phyloP scores from a whole-genome alignment of 2,329 filamentous ascomycete species.

The Xylaria sp. region DNA sequence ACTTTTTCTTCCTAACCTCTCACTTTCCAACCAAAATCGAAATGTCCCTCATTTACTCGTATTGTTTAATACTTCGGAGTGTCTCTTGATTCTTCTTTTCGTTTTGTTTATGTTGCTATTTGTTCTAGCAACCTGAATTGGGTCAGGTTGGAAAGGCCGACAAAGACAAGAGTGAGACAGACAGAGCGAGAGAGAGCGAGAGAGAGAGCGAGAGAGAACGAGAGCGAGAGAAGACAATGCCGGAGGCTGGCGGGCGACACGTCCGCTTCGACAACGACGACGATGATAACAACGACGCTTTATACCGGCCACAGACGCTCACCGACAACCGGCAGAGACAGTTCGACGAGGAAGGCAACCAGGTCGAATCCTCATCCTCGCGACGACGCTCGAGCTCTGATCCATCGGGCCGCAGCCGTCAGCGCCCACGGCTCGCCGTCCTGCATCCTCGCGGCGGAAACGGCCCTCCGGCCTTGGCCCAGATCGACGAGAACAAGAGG shows the following conservation, averaged over 20 bases:
- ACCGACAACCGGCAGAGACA: constrained; percentile 20
- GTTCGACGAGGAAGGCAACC: constrained; percentile 19
- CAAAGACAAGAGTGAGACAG: neutral
- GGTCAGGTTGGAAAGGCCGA: neutral
- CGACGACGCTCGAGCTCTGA: constrained; percentile 47
- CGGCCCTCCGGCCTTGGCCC: constrained; percentile 33
- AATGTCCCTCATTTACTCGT: constrained; percentile 1
- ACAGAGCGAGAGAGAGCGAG: neutral
- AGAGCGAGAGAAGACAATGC: neutral
- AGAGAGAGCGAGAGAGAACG: too few species aligned
- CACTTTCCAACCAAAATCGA: neutral
- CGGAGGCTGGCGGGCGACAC: constrained; percentile 26
- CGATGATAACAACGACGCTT: neutral
- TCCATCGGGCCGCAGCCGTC: constrained; percentile 41
- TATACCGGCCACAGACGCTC: constrained; percentile 34
- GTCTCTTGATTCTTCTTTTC: neutral
- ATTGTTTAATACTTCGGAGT: constrained; percentile 6
- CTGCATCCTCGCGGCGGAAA: constrained; percentile 40
- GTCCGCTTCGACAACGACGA: constrained; percentile 28
- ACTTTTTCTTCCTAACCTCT: neutral
- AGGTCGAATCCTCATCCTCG: constrained; percentile 18
- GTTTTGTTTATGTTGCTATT: neutral
- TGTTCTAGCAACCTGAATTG: neutral
- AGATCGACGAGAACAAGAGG: constrained; percentile 40
- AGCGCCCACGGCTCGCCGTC: constrained; percentile 41